Conservation (phyloP, 208 protist species). For the Leishmania martiniquensis region DNA sequence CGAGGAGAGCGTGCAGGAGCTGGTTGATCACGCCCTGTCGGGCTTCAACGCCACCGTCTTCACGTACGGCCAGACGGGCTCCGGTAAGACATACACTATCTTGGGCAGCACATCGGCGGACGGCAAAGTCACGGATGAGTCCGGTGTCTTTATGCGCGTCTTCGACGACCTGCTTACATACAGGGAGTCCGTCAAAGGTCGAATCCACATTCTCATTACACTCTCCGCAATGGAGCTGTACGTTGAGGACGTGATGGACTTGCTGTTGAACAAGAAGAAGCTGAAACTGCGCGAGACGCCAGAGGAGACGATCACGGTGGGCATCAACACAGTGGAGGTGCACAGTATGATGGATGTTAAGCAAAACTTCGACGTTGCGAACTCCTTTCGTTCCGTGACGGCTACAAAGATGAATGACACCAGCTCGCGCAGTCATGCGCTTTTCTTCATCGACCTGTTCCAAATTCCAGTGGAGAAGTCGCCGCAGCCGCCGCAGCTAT, state of each 20-base stretch:
- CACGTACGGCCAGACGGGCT: constrained; percentile 91
- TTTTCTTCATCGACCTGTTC: constrained; percentile 92
- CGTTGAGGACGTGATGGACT: constrained; percentile 88
- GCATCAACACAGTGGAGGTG: constrained; percentile 72
- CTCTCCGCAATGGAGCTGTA: constrained; percentile 91
- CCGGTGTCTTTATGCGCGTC: constrained; percentile 86
- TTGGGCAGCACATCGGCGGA: constrained; percentile 61
- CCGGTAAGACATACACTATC: constrained; percentile 93
- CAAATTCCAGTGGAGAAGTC: constrained; percentile 41
- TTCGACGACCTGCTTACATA: constrained; percentile 89
- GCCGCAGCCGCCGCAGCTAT: constrained; percentile 37
- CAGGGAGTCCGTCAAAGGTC: constrained; percentile 36
- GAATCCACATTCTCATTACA: constrained; percentile 69
- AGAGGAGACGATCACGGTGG: constrained; percentile 70
- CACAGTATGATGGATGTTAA: constrained; percentile 73
- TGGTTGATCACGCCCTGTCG: constrained; percentile 79
- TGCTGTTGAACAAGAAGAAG: constrained; percentile 80
- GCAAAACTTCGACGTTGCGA: constrained; percentile 73
- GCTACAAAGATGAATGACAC: constrained; percentile 92
- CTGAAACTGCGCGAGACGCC: constrained; percentile 82
- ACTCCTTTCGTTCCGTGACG: constrained; percentile 73
- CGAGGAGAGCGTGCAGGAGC: constrained; percentile 80
- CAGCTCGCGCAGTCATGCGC: constrained; percentile 90
- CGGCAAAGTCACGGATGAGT: constrained; percentile 43
- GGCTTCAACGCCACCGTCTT: constrained; percentile 89